phyloP scores from a whole-genome alignment of 2,329 filamentous ascomycete species.

The Neonectria coccinea region DNA sequence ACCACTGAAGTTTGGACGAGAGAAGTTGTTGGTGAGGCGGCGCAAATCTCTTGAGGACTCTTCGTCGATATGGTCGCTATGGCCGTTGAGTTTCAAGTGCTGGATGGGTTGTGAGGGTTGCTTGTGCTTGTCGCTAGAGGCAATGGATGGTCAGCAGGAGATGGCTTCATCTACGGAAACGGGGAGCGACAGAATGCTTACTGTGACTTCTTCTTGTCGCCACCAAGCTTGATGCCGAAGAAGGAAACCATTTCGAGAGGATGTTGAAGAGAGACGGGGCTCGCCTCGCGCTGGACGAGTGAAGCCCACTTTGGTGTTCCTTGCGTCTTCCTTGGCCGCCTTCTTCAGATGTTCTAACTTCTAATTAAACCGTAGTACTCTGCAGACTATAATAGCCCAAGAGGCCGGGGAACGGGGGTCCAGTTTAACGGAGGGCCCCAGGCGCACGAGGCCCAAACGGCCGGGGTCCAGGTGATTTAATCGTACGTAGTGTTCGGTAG shows the following conservation, averaged over 20 bases:
- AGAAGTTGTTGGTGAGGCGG: constrained; percentile 51
- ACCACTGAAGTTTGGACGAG: constrained; percentile 50
- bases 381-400: constrained; percentile 11
- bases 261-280: background rate
- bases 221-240: constrained; percentile 67
- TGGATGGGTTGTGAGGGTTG: constrained; percentile 30
- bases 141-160: constrained; percentile 23
- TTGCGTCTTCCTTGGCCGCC: background rate
- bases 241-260: constrained; percentile 65
- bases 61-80: background rate
- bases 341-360: background rate
- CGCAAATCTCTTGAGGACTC: constrained; percentile 40
- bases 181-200: constrained; percentile 38
- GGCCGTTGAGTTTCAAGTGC: constrained; percentile 20
- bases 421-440: constrained; percentile 30
- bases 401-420: constrained; percentile 30
- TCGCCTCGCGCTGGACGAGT: constrained; percentile 11
- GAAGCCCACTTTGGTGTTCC: constrained; percentile 14
- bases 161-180: background rate
- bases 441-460: constrained; percentile 34
- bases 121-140: constrained; percentile 41
- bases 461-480: constrained; percentile 37
- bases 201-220: constrained; percentile 69
- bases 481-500: constrained; percentile 19
- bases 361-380: background rate